phyloP scores from a whole-genome alignment of 2,329 filamentous ascomycete species.

The Cordyceps sp. region DNA sequence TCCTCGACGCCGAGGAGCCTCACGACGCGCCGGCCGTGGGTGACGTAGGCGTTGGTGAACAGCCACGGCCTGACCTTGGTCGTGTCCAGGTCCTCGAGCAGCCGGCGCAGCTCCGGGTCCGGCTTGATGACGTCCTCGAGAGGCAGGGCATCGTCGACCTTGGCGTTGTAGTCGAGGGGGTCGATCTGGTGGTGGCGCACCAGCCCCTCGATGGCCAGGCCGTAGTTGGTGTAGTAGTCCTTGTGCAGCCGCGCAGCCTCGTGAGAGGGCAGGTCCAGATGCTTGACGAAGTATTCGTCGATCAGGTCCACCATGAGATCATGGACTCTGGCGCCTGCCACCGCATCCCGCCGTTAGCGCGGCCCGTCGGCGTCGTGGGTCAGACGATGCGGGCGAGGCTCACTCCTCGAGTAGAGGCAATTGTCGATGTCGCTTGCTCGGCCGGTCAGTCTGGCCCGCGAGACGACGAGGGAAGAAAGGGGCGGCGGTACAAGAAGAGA shows the following conservation, averaged over 20 bases:
- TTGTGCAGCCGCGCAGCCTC: constrained; percentile 77
- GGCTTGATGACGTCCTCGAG: constrained; percentile 73
- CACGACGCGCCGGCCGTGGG: constrained; percentile 69
- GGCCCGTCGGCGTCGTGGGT: neutral
- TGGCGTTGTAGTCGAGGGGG: constrained; percentile 80
- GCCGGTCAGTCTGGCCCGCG: neutral
- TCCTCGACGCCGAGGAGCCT: constrained; percentile 69
- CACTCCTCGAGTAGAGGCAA: constrained; percentile 82
- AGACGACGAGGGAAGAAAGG: neutral
- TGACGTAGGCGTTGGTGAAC: constrained; percentile 91
- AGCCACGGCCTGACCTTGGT: constrained; percentile 82
- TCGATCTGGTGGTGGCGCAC: constrained; percentile 92
- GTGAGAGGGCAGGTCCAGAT: constrained; percentile 55
- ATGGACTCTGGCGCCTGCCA: constrained; percentile 57
- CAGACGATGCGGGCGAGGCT: constrained; percentile 13
- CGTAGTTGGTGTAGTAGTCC: constrained; percentile 91
- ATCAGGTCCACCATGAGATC: constrained; percentile 81
- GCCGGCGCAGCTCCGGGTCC: constrained; percentile 52
- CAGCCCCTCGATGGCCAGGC: constrained; percentile 89
- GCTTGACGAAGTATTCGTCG: constrained; percentile 41
- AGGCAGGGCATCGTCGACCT: constrained; percentile 89
- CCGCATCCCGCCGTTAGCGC: constrained; percentile 1
- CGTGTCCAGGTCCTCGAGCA: constrained; percentile 71
- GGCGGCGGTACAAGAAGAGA: constrained; percentile 26
- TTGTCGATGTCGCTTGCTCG: constrained; percentile 87